Evolutionary conservation across 805 yeast species (phyloP).

Genomic region (Suhomyces pyralidae): DNA sequence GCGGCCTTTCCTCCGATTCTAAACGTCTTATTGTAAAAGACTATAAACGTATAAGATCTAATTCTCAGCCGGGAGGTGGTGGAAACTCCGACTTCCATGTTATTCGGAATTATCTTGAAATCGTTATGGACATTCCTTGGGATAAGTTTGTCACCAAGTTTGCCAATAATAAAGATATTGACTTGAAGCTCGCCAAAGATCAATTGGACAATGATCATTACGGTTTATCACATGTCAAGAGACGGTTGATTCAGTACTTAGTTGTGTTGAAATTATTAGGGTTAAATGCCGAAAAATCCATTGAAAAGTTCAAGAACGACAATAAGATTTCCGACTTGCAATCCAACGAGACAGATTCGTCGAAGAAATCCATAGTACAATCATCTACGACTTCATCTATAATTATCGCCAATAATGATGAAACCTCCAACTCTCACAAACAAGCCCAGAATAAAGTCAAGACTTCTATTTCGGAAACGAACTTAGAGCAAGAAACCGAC

Average conservation of each 20-base stretch:
- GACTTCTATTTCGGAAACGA: constrained; percentile 13
- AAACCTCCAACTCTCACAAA: constrained; percentile 24
- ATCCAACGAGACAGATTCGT: not conserved
- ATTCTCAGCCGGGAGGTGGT: constrained; percentile 39
- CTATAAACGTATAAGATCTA: constrained; percentile 50
- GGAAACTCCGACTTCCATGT: constrained; percentile 62
- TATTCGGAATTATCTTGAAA: constrained; percentile 60
- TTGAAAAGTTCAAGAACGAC: constrained; percentile 10
- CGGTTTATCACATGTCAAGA: constrained; percentile 57
- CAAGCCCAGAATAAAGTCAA: constrained; percentile 19
- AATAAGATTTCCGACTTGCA: constrained; percentile 9
- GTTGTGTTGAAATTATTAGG: constrained; percentile 67
- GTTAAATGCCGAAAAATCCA: constrained; percentile 30
- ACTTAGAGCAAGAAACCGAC: constrained; percentile 5
- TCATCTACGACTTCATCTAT: constrained; percentile 14
- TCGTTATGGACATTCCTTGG: constrained; percentile 67
- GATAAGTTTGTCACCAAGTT: constrained; percentile 31
- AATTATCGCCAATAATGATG: constrained; percentile 37
- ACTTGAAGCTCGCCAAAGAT: constrained; percentile 41
- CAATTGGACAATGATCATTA: constrained; percentile 43
- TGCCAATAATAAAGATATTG: constrained; percentile 42
- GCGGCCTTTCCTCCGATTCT: constrained; percentile 34
- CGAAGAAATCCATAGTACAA: not conserved
- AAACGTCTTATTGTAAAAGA: constrained; percentile 46
- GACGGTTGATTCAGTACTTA: constrained; percentile 71